Evolutionary conservation across 208 protist genomes (phyloP).

Genomic region (Trypanosoma boissoni): DNA sequence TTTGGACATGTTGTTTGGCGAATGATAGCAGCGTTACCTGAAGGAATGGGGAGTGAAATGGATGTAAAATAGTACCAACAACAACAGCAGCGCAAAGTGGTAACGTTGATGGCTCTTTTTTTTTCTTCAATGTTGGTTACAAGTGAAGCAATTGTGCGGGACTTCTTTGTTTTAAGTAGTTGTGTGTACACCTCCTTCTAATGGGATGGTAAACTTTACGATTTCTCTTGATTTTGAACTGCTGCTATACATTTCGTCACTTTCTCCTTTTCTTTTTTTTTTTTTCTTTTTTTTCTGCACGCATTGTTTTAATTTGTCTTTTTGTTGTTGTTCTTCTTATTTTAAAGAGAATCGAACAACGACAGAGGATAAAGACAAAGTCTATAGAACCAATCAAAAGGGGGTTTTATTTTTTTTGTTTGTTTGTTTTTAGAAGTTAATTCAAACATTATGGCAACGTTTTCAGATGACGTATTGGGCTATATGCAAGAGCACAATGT

Average conservation of each 20-base stretch:
- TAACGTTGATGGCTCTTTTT: too few species aligned
- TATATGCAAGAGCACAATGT: slow-evolving; percentile 83
- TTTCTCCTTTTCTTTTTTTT: slow-evolving; percentile 8
- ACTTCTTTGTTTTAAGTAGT: too few species aligned
- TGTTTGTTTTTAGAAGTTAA: slow-evolving; percentile 1
- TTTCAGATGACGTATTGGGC: slow-evolving; percentile 57
- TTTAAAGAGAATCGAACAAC: slow-evolving; percentile 7
- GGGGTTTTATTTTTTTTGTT: slow-evolving; percentile 4
- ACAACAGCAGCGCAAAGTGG: too few species aligned
- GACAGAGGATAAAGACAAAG: neutral
- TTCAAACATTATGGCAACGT: slow-evolving; percentile 19
- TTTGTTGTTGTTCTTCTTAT: neutral
- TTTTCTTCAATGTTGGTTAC: too few species aligned
- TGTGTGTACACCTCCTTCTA: too few species aligned
- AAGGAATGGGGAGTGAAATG: too few species aligned
- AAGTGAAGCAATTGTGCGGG: too few species aligned
- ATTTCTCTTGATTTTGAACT: too few species aligned
- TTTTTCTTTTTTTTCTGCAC: neutral
- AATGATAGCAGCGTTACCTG: neutral
- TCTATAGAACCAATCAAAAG: slow-evolving; percentile 1
- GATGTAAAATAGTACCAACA: too few species aligned
- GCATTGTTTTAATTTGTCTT: neutral
- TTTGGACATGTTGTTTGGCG: slow-evolving; percentile 2
- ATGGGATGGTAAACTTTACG: too few species aligned
- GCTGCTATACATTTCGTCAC: slow-evolving; percentile 11